Conservation (phyloP, 2,329 filamentous ascomycete genomes). For the Fusarium metavorans region DNA sequence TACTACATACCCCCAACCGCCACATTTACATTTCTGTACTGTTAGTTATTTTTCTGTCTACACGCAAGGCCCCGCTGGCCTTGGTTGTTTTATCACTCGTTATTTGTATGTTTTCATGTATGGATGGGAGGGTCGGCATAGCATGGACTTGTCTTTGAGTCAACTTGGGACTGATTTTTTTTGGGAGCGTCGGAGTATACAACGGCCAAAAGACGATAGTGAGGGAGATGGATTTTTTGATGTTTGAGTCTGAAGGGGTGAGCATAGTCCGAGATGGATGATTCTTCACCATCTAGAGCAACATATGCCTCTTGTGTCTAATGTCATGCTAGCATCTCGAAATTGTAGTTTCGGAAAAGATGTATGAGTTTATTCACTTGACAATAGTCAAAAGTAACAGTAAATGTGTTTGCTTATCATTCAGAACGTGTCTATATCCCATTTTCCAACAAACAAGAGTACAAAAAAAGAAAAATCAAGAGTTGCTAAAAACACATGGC, state of each 20-base stretch:
- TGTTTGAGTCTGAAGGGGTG: neutral
- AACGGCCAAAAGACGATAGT: conserved; percentile 19
- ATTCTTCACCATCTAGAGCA: neutral
- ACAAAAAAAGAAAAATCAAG: conserved; percentile 8
- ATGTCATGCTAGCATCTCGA: neutral
- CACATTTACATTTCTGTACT: conserved; percentile 18
- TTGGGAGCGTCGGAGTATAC: conserved; percentile 32
- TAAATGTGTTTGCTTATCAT: conserved; percentile 40
- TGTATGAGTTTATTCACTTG: neutral
- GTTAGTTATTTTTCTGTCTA: conserved; percentile 4
- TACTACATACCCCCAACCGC: conserved; percentile 31
- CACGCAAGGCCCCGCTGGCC: neutral
- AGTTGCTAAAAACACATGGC: neutral
- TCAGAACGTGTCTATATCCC: conserved; percentile 29
- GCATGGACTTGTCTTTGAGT: conserved; percentile 8
- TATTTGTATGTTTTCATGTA: conserved; percentile 28
- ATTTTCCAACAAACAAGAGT: conserved; percentile 16
- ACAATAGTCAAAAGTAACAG: neutral
- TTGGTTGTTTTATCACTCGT: conserved; percentile 25
- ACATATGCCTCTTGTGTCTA: conserved; percentile 5
- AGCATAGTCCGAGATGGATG: neutral
- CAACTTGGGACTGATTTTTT: conserved; percentile 11
- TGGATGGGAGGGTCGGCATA: conserved; percentile 22
- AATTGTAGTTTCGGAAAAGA: neutral
- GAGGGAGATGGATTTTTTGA: neutral